Percentiles rank a stretch among this genome's conserved stretches.
Conservation (phyloP, 805 yeast genomes). For the Candida palmyrensis region DNA sequence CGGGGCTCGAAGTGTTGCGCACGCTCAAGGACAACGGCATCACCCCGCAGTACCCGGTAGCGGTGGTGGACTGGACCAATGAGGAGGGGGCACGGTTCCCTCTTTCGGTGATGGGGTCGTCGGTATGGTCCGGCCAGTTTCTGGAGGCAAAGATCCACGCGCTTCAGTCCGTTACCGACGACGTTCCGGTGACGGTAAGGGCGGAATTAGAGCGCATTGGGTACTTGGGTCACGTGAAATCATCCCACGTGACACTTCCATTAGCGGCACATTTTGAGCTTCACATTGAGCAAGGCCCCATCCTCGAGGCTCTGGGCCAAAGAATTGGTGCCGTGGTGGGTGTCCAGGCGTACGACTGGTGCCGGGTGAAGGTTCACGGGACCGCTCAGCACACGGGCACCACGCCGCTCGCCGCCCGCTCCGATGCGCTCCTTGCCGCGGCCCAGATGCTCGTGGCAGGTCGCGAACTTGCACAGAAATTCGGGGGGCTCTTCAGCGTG, state of each 20-base stretch:
- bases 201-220: conserved; percentile 59
- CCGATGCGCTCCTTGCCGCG: conserved; percentile 58
- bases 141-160: conserved; percentile 45
- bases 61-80: conserved; percentile 66
- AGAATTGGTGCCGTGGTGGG: conserved; percentile 63
- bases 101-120: conserved; percentile 59
- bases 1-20: conserved; percentile 63
- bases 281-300: conserved; percentile 76
- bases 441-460: conserved; percentile 53
- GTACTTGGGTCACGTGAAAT: conserved; percentile 48
- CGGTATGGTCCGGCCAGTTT: conserved; percentile 58
- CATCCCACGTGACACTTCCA: conserved; percentile 46
- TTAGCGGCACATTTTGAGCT: conserved; percentile 67
- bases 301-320: conserved; percentile 50
- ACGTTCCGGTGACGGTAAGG: conserved; percentile 41
- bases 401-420: conserved; percentile 57
- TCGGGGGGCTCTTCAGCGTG: conserved; percentile 52
- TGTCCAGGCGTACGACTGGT: conserved; percentile 65
- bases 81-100: conserved; percentile 80
- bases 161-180: conserved; percentile 51
- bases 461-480: conserved; percentile 47
- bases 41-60: conserved; percentile 62
- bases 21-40: conserved; percentile 56
- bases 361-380: conserved; percentile 51
- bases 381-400: conserved; percentile 72